Evolutionary conservation across 352 stramenopile species (phyloP).

Genomic region (Phytophthora pini): DNA sequence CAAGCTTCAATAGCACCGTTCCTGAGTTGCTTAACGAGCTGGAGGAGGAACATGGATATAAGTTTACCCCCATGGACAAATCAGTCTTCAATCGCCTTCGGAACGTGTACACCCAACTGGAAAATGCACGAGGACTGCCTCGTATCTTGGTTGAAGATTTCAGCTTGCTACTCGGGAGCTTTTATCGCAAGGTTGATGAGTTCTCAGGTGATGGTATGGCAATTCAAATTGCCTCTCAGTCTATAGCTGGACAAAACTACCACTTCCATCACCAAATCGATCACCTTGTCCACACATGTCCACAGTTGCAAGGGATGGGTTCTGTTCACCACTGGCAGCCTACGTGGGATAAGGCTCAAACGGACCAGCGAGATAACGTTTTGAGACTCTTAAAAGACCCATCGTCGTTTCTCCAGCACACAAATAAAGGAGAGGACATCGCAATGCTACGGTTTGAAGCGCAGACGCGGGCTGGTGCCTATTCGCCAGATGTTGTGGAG

Average conservation of each 20-base stretch:
- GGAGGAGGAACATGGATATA: constrained; percentile 1
- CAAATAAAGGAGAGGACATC: constrained; percentile 13
- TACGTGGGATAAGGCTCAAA: constrained; percentile 33
- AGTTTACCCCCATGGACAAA: constrained; percentile 14
- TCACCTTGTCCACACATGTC: constrained; percentile 17
- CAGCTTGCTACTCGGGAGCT: constrained; percentile 9
- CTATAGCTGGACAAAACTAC: constrained; percentile 28
- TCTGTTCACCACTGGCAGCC: constrained; percentile 33
- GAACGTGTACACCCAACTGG: constrained; percentile 22
- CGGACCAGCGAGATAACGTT: constrained; percentile 19
- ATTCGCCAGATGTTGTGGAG: constrained; percentile 24
- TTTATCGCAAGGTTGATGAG: too few relatives aligned
- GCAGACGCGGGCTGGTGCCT: constrained; percentile 31
- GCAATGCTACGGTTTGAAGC: constrained; percentile 36
- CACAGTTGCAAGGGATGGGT: constrained; percentile 17
- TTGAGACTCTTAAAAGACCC: constrained; percentile 26
- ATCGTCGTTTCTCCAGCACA: constrained; percentile 22
- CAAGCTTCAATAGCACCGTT: constrained; percentile 11
- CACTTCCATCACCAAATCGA: constrained; percentile 34
- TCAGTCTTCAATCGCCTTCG: constrained; percentile 25
- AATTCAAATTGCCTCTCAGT: constrained; percentile 28
- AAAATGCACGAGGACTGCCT: constrained; percentile 16
- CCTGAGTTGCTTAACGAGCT: constrained; percentile 14
- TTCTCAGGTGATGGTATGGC: too few relatives aligned
- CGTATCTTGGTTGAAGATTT: constrained; percentile 29